These are phyloP conservation scores for Vachellia pachyceras DNA, from an alignment of 306 rosid species.

Conservation along the genomic window DNA sequence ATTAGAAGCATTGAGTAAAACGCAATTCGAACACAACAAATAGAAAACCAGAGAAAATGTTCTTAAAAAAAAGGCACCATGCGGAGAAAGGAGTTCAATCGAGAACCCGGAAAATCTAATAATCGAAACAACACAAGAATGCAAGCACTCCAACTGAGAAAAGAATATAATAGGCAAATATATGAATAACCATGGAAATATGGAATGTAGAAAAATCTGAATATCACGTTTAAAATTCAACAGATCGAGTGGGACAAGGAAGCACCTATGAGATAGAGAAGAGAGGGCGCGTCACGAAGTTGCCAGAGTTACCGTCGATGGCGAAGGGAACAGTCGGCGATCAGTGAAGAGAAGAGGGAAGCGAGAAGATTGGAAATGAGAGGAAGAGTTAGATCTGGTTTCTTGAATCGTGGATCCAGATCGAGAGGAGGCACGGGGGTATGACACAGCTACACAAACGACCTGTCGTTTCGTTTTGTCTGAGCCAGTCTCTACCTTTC, in stretches of 20 bases:
- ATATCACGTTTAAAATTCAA: constrained; percentile 30
- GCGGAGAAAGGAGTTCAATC: neutral
- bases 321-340: neutral
- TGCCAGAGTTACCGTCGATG: neutral
- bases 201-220: constrained; percentile 1
- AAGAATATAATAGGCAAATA: neutral
- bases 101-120: neutral
- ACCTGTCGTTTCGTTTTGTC: neutral
- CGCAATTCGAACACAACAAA: neutral
- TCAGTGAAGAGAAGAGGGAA: constrained; percentile 18
- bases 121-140: neutral
- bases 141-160: neutral
- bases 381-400: constrained; percentile 20
- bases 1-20: neutral
- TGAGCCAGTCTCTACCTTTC: neutral
- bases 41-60: neutral
- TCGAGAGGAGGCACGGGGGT: neutral
- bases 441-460: neutral
- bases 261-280: constrained; percentile 22
- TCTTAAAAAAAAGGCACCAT: neutral
- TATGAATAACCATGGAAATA: neutral
- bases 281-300: neutral
- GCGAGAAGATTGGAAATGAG: neutral
- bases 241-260: constrained; percentile 16
- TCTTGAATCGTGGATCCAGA: constrained; percentile 11